phyloP scores from a whole-genome alignment of 306 rosid genomes.

The Psophocarpus tetragonolobus region DNA sequence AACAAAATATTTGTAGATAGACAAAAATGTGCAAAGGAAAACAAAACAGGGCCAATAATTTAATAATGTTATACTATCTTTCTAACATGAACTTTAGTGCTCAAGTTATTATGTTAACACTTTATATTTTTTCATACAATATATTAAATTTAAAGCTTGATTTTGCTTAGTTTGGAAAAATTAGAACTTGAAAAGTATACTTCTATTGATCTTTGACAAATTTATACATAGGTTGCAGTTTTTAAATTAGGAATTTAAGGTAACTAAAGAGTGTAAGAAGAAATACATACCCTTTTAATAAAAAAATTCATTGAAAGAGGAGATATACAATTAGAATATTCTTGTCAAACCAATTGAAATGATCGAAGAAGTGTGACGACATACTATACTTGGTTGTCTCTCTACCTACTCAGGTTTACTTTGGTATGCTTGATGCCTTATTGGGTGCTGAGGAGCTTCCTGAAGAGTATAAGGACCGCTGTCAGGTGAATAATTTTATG shows the following conservation, averaged over 20 bases:
- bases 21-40: neutral
- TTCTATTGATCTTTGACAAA: constrained; percentile 5
- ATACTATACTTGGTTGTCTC: constrained; percentile 27
- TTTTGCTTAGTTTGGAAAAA: constrained; percentile 1
- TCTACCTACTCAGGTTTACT: constrained; percentile 68
- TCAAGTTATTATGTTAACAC: constrained; percentile 11
- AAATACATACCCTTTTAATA: neutral
- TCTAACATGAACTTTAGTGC: neutral
- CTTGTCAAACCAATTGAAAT: neutral
- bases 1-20: neutral
- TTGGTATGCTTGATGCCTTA: constrained; percentile 98
- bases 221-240: neutral
- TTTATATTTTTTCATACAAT: constrained; percentile 6
- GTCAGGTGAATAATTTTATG: constrained; percentile 63
- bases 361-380: neutral
- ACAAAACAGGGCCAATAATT: constrained; percentile 13
- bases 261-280: neutral
- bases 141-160: neutral
- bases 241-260: neutral
- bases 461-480: constrained; percentile 76
- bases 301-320: constrained; percentile 10
- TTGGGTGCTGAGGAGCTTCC: constrained; percentile 98
- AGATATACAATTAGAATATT: neutral
- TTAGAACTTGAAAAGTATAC: neutral
- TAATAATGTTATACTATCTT: constrained; percentile 3